Evolutionary conservation across 2,329 filamentous ascomycete genomes (phyloP), one percentile per base, ranked within the genome.

Genomic region (Decorospora gaudefroyi): DNA sequence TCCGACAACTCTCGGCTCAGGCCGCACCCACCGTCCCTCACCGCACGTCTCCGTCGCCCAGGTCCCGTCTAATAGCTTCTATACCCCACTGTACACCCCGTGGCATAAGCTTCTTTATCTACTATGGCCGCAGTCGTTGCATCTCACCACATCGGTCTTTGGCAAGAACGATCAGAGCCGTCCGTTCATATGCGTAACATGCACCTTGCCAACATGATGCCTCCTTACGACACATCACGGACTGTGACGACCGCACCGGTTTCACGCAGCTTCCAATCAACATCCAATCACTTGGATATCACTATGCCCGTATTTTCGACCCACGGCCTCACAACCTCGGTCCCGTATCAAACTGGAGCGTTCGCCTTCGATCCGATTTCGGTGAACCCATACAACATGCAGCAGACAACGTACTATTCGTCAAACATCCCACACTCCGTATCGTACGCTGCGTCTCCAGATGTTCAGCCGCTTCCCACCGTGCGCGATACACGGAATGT

Each of bases 121-220:
- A 54, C 56, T 49, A 71, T 71, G 67, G 62, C 69, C 32, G 60
- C 66, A 37, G 67, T 69, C 46, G 59, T 71, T 62, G 67, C 65
- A 34, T 53, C 63, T 50, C 67, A 70, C 12, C 68, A 67, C 43
- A 47, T 57, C 27, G 59, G 54, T 32, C 48, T 69, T 35, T 72
- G 68, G 68, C 66, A 62, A 51, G 59, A 61, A 42, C 64, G 63
- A 54, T 48, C 54, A 32, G 62, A 69, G 29, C 55, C 60, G 30
- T 23, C 58, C 17, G 51, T 64, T 26, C 60, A 68, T 29, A 58
- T 66, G 17, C 49, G 61, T 16, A 61, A 57, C 53, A 64, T 69
- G 56, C 56, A 61, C 39, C 59, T 64, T 44, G 45, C 60, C 28
- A 59, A 51, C 43, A 49, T 69, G 37, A 55, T 65, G 34, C 53